phyloP scores from a whole-genome alignment of 805 yeast species.

The Ogataea degrootiae region DNA sequence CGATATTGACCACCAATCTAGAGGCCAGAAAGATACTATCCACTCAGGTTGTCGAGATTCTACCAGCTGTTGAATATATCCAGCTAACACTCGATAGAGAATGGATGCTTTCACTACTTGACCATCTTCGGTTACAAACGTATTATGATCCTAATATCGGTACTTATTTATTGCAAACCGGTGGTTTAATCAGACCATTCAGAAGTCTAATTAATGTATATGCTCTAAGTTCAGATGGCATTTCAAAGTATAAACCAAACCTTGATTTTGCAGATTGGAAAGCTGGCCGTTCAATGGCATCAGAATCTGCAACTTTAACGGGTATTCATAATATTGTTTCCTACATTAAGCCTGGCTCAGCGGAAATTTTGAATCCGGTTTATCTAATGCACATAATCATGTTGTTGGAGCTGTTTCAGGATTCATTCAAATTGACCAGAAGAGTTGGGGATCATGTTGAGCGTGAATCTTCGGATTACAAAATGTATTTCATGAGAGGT shows the following conservation, averaged over 20 bases:
- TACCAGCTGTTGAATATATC: conserved; percentile 45
- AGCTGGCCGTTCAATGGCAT: conserved; percentile 5
- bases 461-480: conserved; percentile 47
- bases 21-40: conserved; percentile 44
- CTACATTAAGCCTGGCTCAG: conserved; percentile 23
- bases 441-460: conserved; percentile 68
- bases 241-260: conserved; percentile 9
- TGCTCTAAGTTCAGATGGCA: conserved; percentile 1
- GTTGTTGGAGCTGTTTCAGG: conserved; percentile 52
- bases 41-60: conserved; percentile 49
- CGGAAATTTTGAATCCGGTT: conserved; percentile 15
- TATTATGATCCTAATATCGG: conserved; percentile 31
- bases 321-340: conserved; percentile 21
- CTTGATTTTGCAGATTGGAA: conserved; percentile 10
- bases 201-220: conserved; percentile 24
- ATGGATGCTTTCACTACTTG: conserved; percentile 34
- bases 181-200: conserved; percentile 39
- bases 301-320: conserved; percentile 11
- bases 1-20: conserved; percentile 50
- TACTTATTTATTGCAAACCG: conserved; percentile 35
- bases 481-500: conserved; percentile 41
- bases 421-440: conserved; percentile 50
- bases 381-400: conserved; percentile 37
- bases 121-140: conserved; percentile 28
- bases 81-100: conserved; percentile 46